phyloP scores from a whole-genome alignment of 1,139 yeast genomes.

The Saccharomyces hybrid region DNA sequence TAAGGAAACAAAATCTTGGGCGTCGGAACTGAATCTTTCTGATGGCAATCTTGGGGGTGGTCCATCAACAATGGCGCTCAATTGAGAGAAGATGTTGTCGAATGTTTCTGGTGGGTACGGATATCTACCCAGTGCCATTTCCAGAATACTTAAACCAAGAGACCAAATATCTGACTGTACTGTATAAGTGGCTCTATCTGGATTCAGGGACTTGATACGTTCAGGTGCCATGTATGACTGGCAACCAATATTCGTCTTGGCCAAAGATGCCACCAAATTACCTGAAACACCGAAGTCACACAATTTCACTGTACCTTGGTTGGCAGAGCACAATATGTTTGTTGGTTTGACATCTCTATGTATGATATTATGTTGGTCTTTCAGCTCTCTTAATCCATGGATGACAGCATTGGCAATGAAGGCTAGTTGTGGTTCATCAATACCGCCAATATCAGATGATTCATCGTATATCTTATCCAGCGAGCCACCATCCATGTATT shows the following conservation, averaged over 20 bases:
- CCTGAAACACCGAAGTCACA: constrained; percentile 98
- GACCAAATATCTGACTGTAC: constrained; percentile 98
- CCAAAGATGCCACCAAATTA: constrained; percentile 88
- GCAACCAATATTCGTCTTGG: constrained; percentile 95
- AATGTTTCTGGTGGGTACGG: constrained; percentile 96
- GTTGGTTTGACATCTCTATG: constrained; percentile 46
- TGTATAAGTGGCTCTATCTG: constrained; percentile 74
- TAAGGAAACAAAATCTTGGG: constrained; percentile 69
- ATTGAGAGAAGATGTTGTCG: constrained; percentile 81
- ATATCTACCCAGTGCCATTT: constrained; percentile 82
- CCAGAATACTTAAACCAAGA: constrained; percentile 79
- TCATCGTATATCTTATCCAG: constrained; percentile 73
- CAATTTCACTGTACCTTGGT: constrained; percentile 77
- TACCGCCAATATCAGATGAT: constrained; percentile 41
- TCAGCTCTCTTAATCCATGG: constrained; percentile 73
- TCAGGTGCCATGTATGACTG: constrained; percentile 99
- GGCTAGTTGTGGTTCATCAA: constrained; percentile 39
- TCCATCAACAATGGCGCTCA: constrained; percentile 94
- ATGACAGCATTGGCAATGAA: constrained; percentile 76
- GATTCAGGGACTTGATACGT: constrained; percentile 60
- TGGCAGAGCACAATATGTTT: constrained; percentile 69
- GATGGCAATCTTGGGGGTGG: constrained; percentile 75
- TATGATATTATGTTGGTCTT: constrained; percentile 83
- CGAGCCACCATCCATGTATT: constrained; percentile 97
- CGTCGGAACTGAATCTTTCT: constrained; percentile 56